Conservation (phyloP, 345 rosid species). For the Sapria himalayana region DNA sequence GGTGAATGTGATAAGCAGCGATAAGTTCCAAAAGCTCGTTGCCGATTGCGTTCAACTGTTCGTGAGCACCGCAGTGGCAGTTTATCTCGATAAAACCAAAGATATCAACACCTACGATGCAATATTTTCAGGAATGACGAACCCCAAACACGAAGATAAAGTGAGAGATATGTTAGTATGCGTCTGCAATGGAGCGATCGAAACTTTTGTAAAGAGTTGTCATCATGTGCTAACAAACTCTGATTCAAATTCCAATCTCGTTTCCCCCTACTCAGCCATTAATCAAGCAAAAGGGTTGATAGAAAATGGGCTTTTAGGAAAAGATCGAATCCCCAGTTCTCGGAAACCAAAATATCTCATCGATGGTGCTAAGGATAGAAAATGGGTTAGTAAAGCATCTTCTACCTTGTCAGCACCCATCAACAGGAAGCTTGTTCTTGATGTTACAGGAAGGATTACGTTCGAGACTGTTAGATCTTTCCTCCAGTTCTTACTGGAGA, state of each 20-base stretch:
- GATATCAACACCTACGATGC: constrained; percentile 41
- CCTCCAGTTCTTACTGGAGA: constrained; percentile 38
- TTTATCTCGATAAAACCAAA: constrained; percentile 59
- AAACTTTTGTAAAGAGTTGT: constrained; percentile 51
- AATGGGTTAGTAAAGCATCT: constrained; percentile 38
- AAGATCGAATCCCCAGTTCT: constrained; percentile 7
- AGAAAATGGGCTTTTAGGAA: neutral
- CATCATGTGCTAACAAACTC: constrained; percentile 23
- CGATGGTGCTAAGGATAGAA: constrained; percentile 6
- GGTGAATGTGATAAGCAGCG: constrained; percentile 25
- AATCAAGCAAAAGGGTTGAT: constrained; percentile 6
- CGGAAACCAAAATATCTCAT: constrained; percentile 5
- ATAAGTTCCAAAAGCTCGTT: constrained; percentile 27
- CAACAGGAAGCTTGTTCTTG: constrained; percentile 51
- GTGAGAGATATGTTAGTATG: constrained; percentile 32
- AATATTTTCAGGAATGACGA: constrained; percentile 47
- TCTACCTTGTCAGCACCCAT: constrained; percentile 41
- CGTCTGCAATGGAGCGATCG: constrained; percentile 36
- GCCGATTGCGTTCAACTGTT: constrained; percentile 58
- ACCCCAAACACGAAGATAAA: constrained; percentile 36
- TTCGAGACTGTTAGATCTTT: constrained; percentile 53
- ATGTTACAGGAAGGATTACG: constrained; percentile 42
- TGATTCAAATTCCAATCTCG: constrained; percentile 5
- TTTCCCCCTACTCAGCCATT: constrained; percentile 6
- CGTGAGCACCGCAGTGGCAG: constrained; percentile 58